These are phyloP conservation scores for Rhizopus arrhizus DNA, from an alignment of 371 early-diverging fungal genomes.

Conservation along the genomic window DNA sequence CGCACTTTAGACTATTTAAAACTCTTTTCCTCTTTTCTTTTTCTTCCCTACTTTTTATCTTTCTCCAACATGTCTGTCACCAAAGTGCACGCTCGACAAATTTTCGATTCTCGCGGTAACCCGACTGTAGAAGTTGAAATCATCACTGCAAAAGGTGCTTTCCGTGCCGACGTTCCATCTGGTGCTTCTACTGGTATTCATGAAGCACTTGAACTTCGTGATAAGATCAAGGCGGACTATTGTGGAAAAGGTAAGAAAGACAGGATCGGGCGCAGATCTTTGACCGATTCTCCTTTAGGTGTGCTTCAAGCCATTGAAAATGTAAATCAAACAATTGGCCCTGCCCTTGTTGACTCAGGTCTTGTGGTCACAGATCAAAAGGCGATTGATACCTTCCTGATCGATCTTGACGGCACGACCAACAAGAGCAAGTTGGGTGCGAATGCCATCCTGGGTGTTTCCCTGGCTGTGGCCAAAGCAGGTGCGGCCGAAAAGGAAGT, in stretches of 20 bases:
- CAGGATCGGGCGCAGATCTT: neutral
- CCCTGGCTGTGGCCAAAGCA: slow-evolving; percentile 95
- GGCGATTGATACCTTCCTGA: slow-evolving; percentile 90
- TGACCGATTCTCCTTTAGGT: slow-evolving; percentile 48
- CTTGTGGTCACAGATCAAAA: slow-evolving; percentile 85
- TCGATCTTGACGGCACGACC: slow-evolving; percentile 91
- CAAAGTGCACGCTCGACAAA: slow-evolving; percentile 95
- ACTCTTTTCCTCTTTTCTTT: neutral
- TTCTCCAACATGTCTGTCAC: slow-evolving; percentile 40
- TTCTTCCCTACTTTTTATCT: slow-evolving; percentile 5
- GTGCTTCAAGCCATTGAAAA: slow-evolving; percentile 92
- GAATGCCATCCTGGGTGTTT: slow-evolving; percentile 98
- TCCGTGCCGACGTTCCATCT: slow-evolving; percentile 98
- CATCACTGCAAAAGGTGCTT: slow-evolving; percentile 85
- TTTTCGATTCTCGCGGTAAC: slow-evolving; percentile 99
- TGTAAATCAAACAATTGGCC: slow-evolving; percentile 88
- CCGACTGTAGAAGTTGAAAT: slow-evolving; percentile 99
- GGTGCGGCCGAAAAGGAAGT: slow-evolving; percentile 93
- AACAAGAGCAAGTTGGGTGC: slow-evolving; percentile 98
- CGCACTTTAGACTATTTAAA: too few relatives aligned
- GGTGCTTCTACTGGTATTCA: slow-evolving; percentile 99
- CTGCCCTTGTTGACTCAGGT: slow-evolving; percentile 73
- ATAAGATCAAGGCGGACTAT: slow-evolving; percentile 83
- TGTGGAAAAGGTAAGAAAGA: slow-evolving; percentile 86
- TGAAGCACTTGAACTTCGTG: slow-evolving; percentile 98